Conservation (phyloP, 495 filamentous ascomycete genomes). For the Sordaria brevicollis region DNA sequence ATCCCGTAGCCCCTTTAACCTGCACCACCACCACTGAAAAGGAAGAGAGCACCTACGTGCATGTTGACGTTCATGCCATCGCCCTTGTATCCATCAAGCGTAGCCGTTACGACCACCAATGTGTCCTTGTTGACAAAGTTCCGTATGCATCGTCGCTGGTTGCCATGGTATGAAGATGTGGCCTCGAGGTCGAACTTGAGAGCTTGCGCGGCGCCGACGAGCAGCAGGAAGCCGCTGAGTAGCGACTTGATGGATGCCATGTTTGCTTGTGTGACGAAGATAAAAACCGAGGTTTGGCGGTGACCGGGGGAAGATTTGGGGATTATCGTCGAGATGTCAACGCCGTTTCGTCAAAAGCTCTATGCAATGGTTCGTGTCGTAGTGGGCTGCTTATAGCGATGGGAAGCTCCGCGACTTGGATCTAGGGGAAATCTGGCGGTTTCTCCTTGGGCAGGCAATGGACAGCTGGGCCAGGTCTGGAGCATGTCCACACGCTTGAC, state of each 20-base stretch:
- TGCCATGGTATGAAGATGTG: conserved; percentile 46
- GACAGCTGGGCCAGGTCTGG: conserved; percentile 4
- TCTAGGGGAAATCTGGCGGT: conserved; percentile 23
- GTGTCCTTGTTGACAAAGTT: conserved; percentile 93
- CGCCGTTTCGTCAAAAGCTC: not conserved
- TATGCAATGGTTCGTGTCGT: not conserved
- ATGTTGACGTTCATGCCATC: conserved; percentile 93
- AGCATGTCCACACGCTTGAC: not conserved
- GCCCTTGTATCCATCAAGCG: conserved; percentile 69
- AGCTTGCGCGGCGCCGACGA: conserved; percentile 56
- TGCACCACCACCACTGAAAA: not conserved
- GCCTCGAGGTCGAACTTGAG: conserved; percentile 91
- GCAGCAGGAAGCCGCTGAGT: conserved; percentile 38
- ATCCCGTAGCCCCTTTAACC: not conserved
- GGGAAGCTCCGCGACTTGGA: not conserved
- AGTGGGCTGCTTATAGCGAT: not conserved
- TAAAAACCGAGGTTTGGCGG: not conserved
- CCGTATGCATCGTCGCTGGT: conserved; percentile 73
- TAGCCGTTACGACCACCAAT: conserved; percentile 96
- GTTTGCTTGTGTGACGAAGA: conserved; percentile 6
- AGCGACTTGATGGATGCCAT: conserved; percentile 29
- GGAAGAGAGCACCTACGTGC: conserved; percentile 55
- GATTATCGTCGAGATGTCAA: not conserved
- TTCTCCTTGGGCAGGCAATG: conserved; percentile 12
- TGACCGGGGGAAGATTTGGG: not conserved